Percentiles rank a stretch among this genome's conserved stretches.
phyloP scores from a whole-genome alignment of 371 early-diverging fungal species.

The Sporodiniella umbellata region DNA sequence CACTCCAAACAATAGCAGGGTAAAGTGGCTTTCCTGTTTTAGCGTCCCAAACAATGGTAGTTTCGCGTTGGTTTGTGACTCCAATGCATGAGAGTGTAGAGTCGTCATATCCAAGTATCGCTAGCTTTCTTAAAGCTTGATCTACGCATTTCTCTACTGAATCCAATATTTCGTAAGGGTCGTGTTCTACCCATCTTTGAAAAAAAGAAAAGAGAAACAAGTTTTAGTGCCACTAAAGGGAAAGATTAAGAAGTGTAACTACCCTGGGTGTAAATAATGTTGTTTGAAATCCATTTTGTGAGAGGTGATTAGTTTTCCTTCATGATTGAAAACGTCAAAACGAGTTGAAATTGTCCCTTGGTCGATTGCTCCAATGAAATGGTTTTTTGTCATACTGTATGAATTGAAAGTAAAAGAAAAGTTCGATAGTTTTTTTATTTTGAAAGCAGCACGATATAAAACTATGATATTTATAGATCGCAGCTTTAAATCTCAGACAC shows the following conservation, averaged over 20 bases:
- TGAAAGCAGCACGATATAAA: background rate
- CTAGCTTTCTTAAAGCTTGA: slow-evolving; percentile 63
- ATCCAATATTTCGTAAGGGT: slow-evolving; percentile 76
- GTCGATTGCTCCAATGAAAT: slow-evolving; percentile 85
- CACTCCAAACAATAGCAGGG: slow-evolving; percentile 95
- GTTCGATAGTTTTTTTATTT: too few relatives aligned
- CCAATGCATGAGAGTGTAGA: slow-evolving; percentile 75
- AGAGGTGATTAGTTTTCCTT: slow-evolving; percentile 66
- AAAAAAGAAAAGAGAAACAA: too few relatives aligned
- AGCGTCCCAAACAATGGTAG: slow-evolving; percentile 86
- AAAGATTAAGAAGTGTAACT: slow-evolving; percentile 7
- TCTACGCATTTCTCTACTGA: slow-evolving; percentile 73
- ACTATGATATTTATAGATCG: background rate
- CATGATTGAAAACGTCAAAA: slow-evolving; percentile 84
- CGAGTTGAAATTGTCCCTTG: slow-evolving; percentile 92
- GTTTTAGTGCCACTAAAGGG: too few relatives aligned
- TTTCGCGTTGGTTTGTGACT: slow-evolving; percentile 96
- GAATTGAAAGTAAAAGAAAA: too few relatives aligned
- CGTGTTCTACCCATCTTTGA: slow-evolving; percentile 90
- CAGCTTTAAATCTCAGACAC: too few relatives aligned
- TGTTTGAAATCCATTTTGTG: slow-evolving; percentile 83
- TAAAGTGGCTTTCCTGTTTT: slow-evolving; percentile 79
- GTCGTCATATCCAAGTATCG: slow-evolving; percentile 53
- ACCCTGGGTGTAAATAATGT: slow-evolving; percentile 76
- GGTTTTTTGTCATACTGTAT: too few relatives aligned